Percentiles rank a stretch among this genome's conserved stretches.
phyloP scores from a whole-genome alignment of 176 grass and related monocot species.

The Aegilops sharonensis region DNA sequence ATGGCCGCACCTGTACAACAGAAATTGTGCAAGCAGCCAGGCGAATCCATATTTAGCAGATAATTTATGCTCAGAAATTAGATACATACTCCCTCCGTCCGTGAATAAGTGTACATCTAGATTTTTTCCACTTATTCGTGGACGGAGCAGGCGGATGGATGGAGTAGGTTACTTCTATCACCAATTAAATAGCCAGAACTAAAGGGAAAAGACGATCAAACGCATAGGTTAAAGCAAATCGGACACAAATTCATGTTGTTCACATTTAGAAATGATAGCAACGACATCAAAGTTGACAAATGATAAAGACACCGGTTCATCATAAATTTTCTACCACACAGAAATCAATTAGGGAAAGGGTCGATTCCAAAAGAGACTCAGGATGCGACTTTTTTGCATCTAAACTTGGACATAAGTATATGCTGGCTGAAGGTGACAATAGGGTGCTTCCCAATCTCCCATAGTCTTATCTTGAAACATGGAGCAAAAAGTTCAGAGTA shows the following conservation, averaged over 20 bases:
- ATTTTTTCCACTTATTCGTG: too few species aligned
- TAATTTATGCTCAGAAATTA: background rate
- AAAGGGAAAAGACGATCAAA: background rate
- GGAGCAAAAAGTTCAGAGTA: background rate
- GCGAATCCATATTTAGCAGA: too few species aligned
- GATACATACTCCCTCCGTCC: background rate
- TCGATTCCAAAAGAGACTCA: conserved; percentile 31
- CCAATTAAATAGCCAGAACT: background rate
- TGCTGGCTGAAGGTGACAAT: conserved; percentile 35
- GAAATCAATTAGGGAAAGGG: conserved; percentile 3
- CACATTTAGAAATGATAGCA: background rate
- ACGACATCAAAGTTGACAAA: background rate
- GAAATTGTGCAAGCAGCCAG: background rate
- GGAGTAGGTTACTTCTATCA: background rate
- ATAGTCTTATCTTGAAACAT: conserved; percentile 44
- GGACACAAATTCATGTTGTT: background rate
- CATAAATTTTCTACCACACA: conserved; percentile 23
- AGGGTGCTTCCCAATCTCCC: conserved; percentile 28
- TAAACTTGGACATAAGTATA: conserved; percentile 28
- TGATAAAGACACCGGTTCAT: background rate
- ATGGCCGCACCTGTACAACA: too few species aligned
- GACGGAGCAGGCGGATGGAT: too few species aligned
- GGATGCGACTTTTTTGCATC: conserved; percentile 47
- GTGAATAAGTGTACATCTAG: too few species aligned
- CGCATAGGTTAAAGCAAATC: background rate